Evolutionary conservation across 345 rosid genomes (phyloP), one percentile per base, ranked within the genome.

Genomic region (Atalantia buxifolia): DNA sequence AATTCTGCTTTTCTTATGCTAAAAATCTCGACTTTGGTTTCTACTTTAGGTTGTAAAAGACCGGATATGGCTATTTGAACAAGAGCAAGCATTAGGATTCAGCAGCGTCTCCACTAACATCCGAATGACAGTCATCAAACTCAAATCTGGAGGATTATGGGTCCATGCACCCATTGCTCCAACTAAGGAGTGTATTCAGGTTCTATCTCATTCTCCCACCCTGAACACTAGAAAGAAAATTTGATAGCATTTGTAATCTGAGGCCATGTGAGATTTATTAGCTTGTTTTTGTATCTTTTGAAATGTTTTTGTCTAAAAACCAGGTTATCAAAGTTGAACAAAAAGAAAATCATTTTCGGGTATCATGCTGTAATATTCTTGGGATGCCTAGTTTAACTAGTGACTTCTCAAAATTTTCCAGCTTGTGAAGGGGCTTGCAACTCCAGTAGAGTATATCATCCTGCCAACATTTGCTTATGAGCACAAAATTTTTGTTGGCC

Each of bases 151-250:
- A 61, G 98, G 99, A n/a, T 81, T 94, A 80, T 94, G 99, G 98
- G 92, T 96, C 75, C 99, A 96, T 85, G 99, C 99, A 14, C 98
- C 99, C 56, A 88, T 95, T 83, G 99, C 99, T 82, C 98, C 99
- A n/a, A 93, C 99, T 45, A 82, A 88, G 90, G 99, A 95, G 87
- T 95, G 98, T 74, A 89, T 92, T 31, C 89, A 90, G 98, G 97
- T 93, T 81, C 57, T 50, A 70, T 36, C 77, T 60, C 21, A 9
- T 50, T 42, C 8, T 22, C 42, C 14, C 60, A n/a, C 64, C 40
- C 22, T 8, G 8, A 4, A 35, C n/a, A 6, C 6, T n/a, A 22
- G 12, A 13, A n/a, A 9, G 4, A 56, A 10, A 35, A 35, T 72
- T 72, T n/a, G 53, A 27, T 24, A 14, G n/a, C n/a, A 35, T 13